Conservation (phyloP, 371 early-diverging fungal genomes). For the Syncephalis fuscata region DNA sequence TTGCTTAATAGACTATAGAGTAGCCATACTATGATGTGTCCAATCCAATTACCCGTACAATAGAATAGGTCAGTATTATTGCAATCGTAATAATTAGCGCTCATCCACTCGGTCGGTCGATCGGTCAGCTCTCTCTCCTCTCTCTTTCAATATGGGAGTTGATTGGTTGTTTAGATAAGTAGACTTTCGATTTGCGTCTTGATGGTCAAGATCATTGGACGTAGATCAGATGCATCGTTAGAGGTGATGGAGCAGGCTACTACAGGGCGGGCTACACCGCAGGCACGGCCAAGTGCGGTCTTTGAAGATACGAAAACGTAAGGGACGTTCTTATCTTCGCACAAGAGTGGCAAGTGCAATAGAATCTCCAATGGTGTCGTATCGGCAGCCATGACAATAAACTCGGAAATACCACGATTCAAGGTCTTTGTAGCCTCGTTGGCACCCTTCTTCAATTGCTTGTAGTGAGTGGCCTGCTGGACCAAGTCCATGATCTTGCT, state of each 20-base stretch:
- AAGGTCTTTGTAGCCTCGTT: constrained; percentile 99
- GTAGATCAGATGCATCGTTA: constrained; percentile 92
- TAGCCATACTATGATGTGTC: no score
- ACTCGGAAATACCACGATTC: constrained; percentile 98
- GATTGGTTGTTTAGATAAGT: constrained; percentile 36
- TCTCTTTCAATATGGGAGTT: no score
- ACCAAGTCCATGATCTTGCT: constrained; percentile 92
- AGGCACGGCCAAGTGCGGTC: constrained; percentile 95
- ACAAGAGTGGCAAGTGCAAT: constrained; percentile 91
- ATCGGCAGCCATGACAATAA: constrained; percentile 98
- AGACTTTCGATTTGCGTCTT: constrained; percentile 89
- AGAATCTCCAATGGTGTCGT: constrained; percentile 96
- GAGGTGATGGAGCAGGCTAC: constrained; percentile 88
- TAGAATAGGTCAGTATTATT: no score
- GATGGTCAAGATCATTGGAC: constrained; percentile 77
- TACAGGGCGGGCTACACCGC: constrained; percentile 92
- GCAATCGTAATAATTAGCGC: no score
- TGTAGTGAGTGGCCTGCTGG: constrained; percentile 94
- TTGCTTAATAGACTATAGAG: no score
- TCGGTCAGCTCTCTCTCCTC: no score
- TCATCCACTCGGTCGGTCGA: no score
- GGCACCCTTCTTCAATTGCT: constrained; percentile 98
- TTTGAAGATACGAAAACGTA: constrained; percentile 96
- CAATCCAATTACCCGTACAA: no score
- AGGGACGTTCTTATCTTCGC: constrained; percentile 99